These are phyloP conservation scores for Hericium alpestre DNA, from an alignment of 768 basidiomycete species.

Conservation along the genomic window DNA sequence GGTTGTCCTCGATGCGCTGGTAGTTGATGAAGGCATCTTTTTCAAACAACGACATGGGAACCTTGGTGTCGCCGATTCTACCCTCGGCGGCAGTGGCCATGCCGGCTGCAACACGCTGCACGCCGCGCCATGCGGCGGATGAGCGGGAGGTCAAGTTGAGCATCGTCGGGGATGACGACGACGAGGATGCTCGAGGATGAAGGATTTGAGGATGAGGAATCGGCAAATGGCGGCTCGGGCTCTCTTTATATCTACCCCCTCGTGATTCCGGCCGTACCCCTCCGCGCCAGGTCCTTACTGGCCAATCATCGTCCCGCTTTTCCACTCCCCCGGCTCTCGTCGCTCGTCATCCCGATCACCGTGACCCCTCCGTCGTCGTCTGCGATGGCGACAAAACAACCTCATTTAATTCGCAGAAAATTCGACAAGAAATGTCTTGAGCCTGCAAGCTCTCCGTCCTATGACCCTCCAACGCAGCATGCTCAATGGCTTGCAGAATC, in stretches of 20 bases:
- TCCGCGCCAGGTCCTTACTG: neutral
- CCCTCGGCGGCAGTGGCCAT: slow-evolving; percentile 65
- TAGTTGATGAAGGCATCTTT: slow-evolving; percentile 83
- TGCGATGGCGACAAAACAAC: no score
- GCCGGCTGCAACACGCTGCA: slow-evolving; percentile 24
- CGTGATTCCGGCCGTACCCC: slow-evolving; percentile 1
- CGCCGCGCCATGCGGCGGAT: slow-evolving; percentile 12
- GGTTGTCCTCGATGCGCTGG: slow-evolving; percentile 96
- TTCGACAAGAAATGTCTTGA: no score
- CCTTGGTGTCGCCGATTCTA: slow-evolving; percentile 83
- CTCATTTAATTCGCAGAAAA: no score
- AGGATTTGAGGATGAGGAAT: neutral
- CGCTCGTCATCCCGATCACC: no score
- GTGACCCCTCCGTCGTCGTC: no score
- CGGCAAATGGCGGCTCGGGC: neutral
- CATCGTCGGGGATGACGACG: slow-evolving; percentile 11
- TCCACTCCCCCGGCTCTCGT: no score
- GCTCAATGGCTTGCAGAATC: no score
- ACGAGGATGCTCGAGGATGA: slow-evolving; percentile 2
- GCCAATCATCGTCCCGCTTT: no score
- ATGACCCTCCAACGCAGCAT: no score
- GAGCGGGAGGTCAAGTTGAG: slow-evolving; percentile 12
- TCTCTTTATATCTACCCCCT: neutral
- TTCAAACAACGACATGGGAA: slow-evolving; percentile 80
- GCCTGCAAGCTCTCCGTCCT: no score